Base-by-base conservation (phyloP, 2,329 filamentous ascomycete species). In the Alternaria arborescens region DNA sequence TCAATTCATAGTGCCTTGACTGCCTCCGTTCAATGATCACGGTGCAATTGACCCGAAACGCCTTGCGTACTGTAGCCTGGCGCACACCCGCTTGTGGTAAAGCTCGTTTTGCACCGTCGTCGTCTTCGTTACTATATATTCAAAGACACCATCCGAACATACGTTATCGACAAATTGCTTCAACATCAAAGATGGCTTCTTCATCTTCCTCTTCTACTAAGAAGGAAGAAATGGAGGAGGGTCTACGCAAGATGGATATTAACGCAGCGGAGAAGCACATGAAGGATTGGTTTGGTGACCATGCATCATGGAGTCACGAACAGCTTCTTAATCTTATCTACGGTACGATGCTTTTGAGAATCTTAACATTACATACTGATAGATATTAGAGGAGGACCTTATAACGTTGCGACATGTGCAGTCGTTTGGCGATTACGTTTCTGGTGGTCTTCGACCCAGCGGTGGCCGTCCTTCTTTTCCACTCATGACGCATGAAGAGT, bases 261-360 rank as follows among this genome's bases (percentile, higher is more conserved):
- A 57, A 67, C 47, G 62, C 30, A 10, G 47, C 56, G 5, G 64
- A 67, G 26, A 53, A 58, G 32, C 43, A 47, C 14, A 34, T 58
- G 54, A 67, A 61, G 22, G 36, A 67, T 4, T 50, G 38, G 41
- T 55, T 62, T n/a, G 62, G 65, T 16, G 62, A 67, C 38, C 52
- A 65, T 22, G 59, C 50, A n/a, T 56, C 47, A 8, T 63, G 60
- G 65, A 51, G 51, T 32, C 62, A 66, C 40, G 53, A 63, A 14
- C 58, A 64, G 53, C 50, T 67, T 30, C 24, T 42, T 14, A 55
- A 46, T 2, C 62, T 65, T 18, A 4, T 30, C 3, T 52, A 60
- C 18, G 42, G 62, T 59, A 57, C 30, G 24, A 16, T 14, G 1
- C 30, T 22, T 18, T 16, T 26, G 26, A 7, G 11, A n/a, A 12